Evolutionary conservation across 495 filamentous ascomycete species (phyloP), one percentile per base, ranked within the genome.

Genomic region (Durotheca rogersii): DNA sequence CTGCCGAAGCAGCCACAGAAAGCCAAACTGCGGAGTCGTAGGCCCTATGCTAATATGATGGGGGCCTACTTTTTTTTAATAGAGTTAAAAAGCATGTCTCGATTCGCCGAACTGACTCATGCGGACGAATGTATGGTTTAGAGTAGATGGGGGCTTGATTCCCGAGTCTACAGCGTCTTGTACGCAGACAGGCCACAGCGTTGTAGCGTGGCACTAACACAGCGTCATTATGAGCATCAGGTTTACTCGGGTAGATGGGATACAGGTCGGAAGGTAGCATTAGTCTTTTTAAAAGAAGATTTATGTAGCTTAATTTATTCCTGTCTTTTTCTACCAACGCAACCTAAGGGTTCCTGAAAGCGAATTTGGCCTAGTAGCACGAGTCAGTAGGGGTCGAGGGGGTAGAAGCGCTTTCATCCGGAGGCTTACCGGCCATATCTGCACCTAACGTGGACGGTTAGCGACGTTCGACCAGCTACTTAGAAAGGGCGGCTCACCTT

Each of bases 401-500:
- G n/a, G n/a, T n/a, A n/a, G n/a, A n/a, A n/a, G n/a, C n/a, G n/a
- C 41, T 3, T 18, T 46, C 7, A n/a, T 5, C 7, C 12, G 23
- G 12, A 36, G 6, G 27, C 63, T 51, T 64, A 66, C 63, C 40
- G 63, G 66, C 64, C 71, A 74, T 51, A 77, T 74, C 30, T 73
- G 64, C 39, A 41, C 53, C 62, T 66, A 34, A 11, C 16, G 16
- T 42, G 23, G 5, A n/a, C 9, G 31, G 35, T 66, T 52, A 64
- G 61, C 4, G 11, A 19, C 3, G 6, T 20, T 19, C 15, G 27
- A 19, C 20, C 2, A 32, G n/a, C n/a, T 53, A 41, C 14, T 27
- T 15, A 41, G 29, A n/a, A n/a, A n/a, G 18, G 20, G 21, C 1
- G 41, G 62, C 61, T 49, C 50, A 87, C 84, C 62, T 88, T 90